These are phyloP conservation scores for Lentinula edodes DNA, from an alignment of 768 basidiomycete genomes.

Conservation along the genomic window DNA sequence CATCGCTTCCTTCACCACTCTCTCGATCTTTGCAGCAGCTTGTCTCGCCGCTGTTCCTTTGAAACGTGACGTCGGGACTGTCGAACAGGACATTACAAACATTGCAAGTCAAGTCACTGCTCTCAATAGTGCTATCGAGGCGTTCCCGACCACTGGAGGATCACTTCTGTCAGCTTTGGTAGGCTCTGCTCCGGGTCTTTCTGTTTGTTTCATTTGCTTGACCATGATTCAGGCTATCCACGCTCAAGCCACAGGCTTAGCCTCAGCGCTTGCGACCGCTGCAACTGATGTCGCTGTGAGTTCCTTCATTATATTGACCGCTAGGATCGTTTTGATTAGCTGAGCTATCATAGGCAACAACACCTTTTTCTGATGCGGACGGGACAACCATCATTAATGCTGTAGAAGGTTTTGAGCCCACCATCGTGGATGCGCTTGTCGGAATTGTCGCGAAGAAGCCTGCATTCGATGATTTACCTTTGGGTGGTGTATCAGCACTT, in stretches of 20 bases:
- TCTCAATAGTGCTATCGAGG: slow-evolving; percentile 24
- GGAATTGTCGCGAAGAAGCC: slow-evolving; percentile 20
- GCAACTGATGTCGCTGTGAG: slow-evolving; percentile 23
- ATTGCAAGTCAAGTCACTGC: slow-evolving; percentile 21
- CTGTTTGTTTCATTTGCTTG: not conserved
- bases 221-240: slow-evolving; percentile 20
- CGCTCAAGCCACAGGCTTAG: slow-evolving; percentile 15
- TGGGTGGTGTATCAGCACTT: slow-evolving; percentile 23
- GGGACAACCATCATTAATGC: slow-evolving; percentile 16
- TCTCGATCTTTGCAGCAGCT: slow-evolving; percentile 20
- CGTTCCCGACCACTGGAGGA: slow-evolving; percentile 19
- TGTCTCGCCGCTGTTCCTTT: slow-evolving; percentile 14
- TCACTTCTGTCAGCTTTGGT: slow-evolving; percentile 3
- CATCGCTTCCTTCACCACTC: slow-evolving; percentile 11
- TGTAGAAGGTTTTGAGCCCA: slow-evolving; percentile 21
- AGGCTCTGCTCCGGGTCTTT: not conserved
- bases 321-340: not conserved
- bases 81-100: slow-evolving; percentile 22
- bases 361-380: slow-evolving; percentile 21
- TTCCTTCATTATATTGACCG: not conserved
- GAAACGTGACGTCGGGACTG: slow-evolving; percentile 19
- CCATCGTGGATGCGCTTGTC: slow-evolving; percentile 17
- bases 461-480: slow-evolving; percentile 21
- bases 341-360: slow-evolving; percentile 12
- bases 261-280: slow-evolving; percentile 14